Percentiles rank a stretch among this genome's conserved stretches.
Evolutionary conservation across 495 filamentous ascomycete species (phyloP).

Genomic region (Rostrohypoxylon terebratum): DNA sequence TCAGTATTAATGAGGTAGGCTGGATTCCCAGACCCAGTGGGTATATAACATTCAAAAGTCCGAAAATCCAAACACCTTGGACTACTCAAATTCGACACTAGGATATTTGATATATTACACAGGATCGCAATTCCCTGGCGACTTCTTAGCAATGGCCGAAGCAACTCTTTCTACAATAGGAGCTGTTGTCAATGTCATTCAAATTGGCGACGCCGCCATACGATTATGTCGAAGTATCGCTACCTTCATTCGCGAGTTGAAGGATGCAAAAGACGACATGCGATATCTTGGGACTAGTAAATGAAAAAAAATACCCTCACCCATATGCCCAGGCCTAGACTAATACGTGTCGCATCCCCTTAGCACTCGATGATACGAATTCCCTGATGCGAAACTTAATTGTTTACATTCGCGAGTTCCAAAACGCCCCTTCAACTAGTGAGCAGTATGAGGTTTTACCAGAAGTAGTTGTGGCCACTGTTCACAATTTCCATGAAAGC

Average conservation of each 20-base stretch:
- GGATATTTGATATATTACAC: background rate
- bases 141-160: no score
- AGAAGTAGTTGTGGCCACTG: background rate
- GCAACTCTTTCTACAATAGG: conserved; percentile 35
- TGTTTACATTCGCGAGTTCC: conserved; percentile 6
- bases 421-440: background rate
- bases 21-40: no score
- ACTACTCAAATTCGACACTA: background rate
- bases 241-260: conserved; percentile 5
- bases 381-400: conserved; percentile 7
- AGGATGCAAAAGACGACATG: conserved; percentile 13
- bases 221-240: conserved; percentile 14
- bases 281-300: conserved; percentile 1
- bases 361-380: conserved; percentile 4
- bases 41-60: no score
- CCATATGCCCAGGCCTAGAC: background rate
- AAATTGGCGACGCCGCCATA: conserved; percentile 39
- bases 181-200: conserved; percentile 55
- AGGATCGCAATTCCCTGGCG: no score
- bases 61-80: no score
- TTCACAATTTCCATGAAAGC: conserved; percentile 3
- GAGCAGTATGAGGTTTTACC: background rate
- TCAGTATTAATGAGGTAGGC: no score
- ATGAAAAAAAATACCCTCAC: background rate
- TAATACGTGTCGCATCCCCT: background rate